Base-by-base conservation (phyloP, 2,329 filamentous ascomycete genomes). In the Zymoseptoria passerinii region DNA sequence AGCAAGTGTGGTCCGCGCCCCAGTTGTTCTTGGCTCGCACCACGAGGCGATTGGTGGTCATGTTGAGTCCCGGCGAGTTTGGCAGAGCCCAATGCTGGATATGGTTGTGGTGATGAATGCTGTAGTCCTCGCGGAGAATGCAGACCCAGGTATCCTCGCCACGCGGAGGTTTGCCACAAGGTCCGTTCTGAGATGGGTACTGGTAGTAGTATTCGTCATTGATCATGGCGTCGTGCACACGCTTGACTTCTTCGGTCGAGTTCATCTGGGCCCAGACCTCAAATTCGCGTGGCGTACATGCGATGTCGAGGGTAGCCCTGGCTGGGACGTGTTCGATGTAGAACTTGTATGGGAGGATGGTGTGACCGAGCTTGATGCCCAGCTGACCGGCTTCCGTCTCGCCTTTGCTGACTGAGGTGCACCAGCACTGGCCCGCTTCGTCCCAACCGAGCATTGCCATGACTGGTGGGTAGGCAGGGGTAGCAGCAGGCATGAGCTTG, bases 361-460 rank as follows among this genome's bases (percentile, higher is more conserved):
- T 63, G 6, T 69, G 66, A 4, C 67, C 61, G 16, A 77, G 67
- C 13, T 67, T 58, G 18, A 95, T 82, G 8, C 81, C 82, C 16
- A 97, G 76, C 55, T 84, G 82, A 1, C 85, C 83, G 44, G 84
- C 83, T 53, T 80, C 78, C 7, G 78, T 78, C 16, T 78, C 74
- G 9, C 62, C 57, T 13, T 51, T 9, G 68, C 77, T 80, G 54
- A 72, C 69, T 8, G 76, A 73, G 4, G 87, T 85, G 72, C 92
- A 97, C 88, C 90, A 97, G 73, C 90, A 95, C 61, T 97, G 89
- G 19, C 88, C 89, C 35, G 87, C 81, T 53, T 95, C 89, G 8
- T 85, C 77, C 90, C 92, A 96, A 3, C 78, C 74, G 1, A 74
- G 70, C 1, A 96, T 78, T 0, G 88, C 90, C 0, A 78, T 72